Base-by-base conservation (phyloP, 768 basidiomycete genomes). In the Cystofilobasidium ferigula region DNA sequence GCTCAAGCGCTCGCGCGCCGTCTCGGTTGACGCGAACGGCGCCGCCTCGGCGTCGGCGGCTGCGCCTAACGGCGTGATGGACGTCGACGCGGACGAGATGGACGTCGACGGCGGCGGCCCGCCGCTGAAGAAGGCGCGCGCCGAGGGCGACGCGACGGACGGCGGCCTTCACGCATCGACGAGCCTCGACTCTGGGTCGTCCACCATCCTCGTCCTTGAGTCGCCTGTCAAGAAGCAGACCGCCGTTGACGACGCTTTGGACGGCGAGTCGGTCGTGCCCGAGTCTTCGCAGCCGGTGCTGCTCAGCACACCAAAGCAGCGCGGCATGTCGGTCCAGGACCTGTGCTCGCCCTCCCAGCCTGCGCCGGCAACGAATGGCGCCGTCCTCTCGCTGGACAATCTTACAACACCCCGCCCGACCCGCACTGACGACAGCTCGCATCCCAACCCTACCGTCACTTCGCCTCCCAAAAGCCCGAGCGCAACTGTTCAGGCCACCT, bases 81-180 rank as follows among this genome's bases (percentile, higher is more conserved):
- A 20, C 51, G n/a, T 36, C 24, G 32, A 32, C 9, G 28, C 14
- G 3, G 54, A 43, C 28, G 57, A 18, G 3, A 43, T 35, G 26
- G 54, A 42, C 34, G 34, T 51, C 34, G 56, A 38, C 24, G 57
- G 36, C 24, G 51, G 38, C 3, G 42, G 43, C 4, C 63, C 63
- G 6, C 63, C 63, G 8, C 20, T 30, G 16, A 71, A 71, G 62
- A 56, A 67, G 26, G 35, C 60, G n/a, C 67, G 69, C 10, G 68
- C 60, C 0, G 62, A 54, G 8, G 66, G 42, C 22, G 47, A 40
- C 26, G 42, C 20, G 3, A 43, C 18, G n/a, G 26, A 1, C 40
- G 40, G 13, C 58, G 58, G 26, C 20, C 26, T 60, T 22, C 26
- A 40, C 43, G 28, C 34, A 9, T 18, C 36, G 22, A n/a, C 34